Evolutionary conservation across 129 eudicot species (phyloP), one percentile per base, ranked within the genome.

Genomic region (Flaveria sonorensis): DNA sequence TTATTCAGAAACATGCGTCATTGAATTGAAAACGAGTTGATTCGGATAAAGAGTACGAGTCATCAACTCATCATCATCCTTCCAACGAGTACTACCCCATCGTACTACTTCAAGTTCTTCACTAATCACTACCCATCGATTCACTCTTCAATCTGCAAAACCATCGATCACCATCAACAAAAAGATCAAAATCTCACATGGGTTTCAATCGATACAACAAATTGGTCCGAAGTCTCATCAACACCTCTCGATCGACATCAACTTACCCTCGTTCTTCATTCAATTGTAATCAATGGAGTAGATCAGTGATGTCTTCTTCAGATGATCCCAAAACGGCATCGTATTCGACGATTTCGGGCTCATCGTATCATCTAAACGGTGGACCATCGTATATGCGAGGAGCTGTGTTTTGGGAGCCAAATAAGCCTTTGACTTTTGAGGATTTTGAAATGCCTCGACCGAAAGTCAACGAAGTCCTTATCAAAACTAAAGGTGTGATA

Each of bases 371-470:
- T 46, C 40, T 95, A 1, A 71, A 61, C 61, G 92, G 87, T 16
- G 97, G 96, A 1, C 81, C 92, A 8, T 83, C 97, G 64, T 88
- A 91, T 81, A 95, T 95, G 99, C 85, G 88, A 3, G 99, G 90
- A 10, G 96, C 92, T 36, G 97, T 95, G 75, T 91, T 95, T 40
- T 89, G 96, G 91, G 92, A 91, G 53, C 93, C 92, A 1, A 89
- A 86, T 74, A 87, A 89, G 82, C 96, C 97, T 20, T 62, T 95
- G 53, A 85, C 90, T 11, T 89, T 91, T 69, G 99, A 95, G 72
- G 99, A 95, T 45, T 91, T 95, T 68, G 86, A 89, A 61, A 95
- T 95, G 90, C 99, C 99, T 71, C 88, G 96, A 10, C 99, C 99
- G n/a, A 95, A 95, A 76, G 92, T 90, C 70, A 84, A 87, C 77